Conservation (phyloP, 2,329 filamentous ascomycete species). For the Byssochlamys sp. region DNA sequence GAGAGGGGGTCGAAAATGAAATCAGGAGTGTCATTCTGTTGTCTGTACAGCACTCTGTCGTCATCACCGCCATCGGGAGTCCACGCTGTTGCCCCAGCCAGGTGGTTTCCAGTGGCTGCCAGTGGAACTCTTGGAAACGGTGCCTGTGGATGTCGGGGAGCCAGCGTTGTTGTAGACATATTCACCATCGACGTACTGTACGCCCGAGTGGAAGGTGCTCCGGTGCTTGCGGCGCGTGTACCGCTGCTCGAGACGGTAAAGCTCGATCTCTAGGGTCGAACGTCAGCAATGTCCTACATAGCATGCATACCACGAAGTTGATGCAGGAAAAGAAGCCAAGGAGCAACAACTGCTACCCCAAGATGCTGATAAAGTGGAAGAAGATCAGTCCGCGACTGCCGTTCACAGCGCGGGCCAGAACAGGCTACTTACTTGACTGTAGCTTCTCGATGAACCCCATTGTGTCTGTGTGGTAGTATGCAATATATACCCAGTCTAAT, state of each 20-base stretch:
- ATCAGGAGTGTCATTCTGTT: background rate
- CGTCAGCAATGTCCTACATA: constrained; percentile 2
- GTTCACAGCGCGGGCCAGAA: background rate
- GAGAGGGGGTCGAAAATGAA: background rate
- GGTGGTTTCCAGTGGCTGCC: constrained; percentile 24
- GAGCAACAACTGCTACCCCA: background rate
- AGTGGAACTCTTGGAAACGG: constrained; percentile 31
- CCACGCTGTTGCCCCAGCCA: constrained; percentile 17
- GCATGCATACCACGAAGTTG: background rate
- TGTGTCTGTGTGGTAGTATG: constrained; percentile 11
- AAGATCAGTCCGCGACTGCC: background rate
- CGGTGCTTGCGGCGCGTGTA: constrained; percentile 88
- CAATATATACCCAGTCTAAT: background rate
- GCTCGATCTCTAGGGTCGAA: constrained; percentile 54
- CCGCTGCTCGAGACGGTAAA: constrained; percentile 88
- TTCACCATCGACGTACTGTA: constrained; percentile 88
- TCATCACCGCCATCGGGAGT: constrained; percentile 20
- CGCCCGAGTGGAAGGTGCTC: constrained; percentile 78
- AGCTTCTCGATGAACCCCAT: constrained; percentile 45
- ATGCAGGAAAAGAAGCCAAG: background rate
- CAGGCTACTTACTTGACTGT: constrained; percentile 37
- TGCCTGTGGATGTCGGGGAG: constrained; percentile 24
- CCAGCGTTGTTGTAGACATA: constrained; percentile 60
- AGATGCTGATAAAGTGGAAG: background rate
- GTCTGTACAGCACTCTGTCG: background rate